phyloP scores from a whole-genome alignment of 208 protist genomes.

The Strigomonas culicis region DNA sequence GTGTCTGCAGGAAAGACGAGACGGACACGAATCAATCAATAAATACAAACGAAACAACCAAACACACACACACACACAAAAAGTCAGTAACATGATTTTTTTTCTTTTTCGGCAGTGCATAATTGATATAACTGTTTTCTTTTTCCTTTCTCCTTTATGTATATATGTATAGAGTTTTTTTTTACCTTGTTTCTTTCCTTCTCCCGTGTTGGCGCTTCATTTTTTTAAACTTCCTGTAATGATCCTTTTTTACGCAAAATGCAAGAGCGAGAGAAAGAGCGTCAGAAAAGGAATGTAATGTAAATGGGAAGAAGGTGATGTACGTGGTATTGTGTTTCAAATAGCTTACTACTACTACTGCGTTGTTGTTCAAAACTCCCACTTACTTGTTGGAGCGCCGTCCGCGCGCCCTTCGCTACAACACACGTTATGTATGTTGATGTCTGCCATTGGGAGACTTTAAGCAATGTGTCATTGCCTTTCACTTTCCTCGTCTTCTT shows the following conservation, averaged over 20 bases:
- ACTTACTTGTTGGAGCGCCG: too few species aligned
- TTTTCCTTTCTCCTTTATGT: conserved; percentile 10
- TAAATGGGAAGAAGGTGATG: neutral
- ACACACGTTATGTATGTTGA: too few species aligned
- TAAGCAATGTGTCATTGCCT: neutral
- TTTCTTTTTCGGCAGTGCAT: neutral
- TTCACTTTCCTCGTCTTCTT: neutral
- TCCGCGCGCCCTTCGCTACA: too few species aligned
- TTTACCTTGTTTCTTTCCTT: conserved; percentile 4
- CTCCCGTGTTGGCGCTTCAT: conserved; percentile 4
- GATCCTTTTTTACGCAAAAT: neutral
- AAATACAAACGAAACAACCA: conserved; percentile 14
- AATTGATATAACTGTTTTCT: neutral
- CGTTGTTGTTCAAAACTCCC: too few species aligned
- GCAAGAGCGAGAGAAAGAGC: neutral
- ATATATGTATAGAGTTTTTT: conserved; percentile 2
- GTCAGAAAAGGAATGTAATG: neutral
- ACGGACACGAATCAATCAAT: neutral
- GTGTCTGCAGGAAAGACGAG: neutral
- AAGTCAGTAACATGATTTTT: neutral
- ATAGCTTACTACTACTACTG: too few species aligned
- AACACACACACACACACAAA: conserved; percentile 6
- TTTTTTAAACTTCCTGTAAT: conserved; percentile 10
- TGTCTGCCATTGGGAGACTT: too few species aligned
- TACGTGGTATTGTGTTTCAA: too few species aligned